Evolutionary conservation across 1,284 basidiomycete genomes (phyloP).

Genomic region (Leccinum cinnamomeum): DNA sequence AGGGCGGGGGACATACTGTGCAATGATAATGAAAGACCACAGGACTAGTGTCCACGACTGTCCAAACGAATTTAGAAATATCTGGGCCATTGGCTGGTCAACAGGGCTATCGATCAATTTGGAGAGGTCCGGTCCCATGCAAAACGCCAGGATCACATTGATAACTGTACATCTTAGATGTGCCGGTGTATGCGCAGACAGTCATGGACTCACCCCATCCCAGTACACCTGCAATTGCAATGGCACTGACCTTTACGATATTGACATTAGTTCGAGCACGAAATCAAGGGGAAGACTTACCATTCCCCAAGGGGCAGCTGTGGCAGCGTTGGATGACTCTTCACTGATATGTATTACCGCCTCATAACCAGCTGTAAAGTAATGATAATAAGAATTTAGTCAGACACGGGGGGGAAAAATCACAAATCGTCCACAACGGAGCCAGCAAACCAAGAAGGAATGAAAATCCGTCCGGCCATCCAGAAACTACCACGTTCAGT

Average conservation of each 20-base stretch:
- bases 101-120: neutral
- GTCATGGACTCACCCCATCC: neutral
- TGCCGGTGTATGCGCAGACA: neutral
- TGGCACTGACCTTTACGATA: neutral
- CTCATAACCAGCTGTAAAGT: neutral
- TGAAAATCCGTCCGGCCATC: neutral
- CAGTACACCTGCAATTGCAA: neutral
- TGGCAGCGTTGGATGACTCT: neutral
- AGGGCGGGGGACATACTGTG: constrained; percentile 18
- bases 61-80: neutral
- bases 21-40: constrained; percentile 27
- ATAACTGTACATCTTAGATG: neutral
- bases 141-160: neutral
- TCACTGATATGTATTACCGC: constrained; percentile 1
- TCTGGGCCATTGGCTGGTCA: neutral
- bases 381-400: neutral
- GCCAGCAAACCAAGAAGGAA: neutral
- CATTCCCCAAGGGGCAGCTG: neutral
- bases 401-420: neutral
- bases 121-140: neutral
- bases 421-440: constrained; percentile 1
- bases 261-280: neutral
- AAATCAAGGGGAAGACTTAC: neutral
- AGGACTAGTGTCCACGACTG: neutral
- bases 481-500: neutral